These are phyloP conservation scores for Raphanus hybrid DNA, from an alignment of 441 rosid species.

Conservation along the genomic window DNA sequence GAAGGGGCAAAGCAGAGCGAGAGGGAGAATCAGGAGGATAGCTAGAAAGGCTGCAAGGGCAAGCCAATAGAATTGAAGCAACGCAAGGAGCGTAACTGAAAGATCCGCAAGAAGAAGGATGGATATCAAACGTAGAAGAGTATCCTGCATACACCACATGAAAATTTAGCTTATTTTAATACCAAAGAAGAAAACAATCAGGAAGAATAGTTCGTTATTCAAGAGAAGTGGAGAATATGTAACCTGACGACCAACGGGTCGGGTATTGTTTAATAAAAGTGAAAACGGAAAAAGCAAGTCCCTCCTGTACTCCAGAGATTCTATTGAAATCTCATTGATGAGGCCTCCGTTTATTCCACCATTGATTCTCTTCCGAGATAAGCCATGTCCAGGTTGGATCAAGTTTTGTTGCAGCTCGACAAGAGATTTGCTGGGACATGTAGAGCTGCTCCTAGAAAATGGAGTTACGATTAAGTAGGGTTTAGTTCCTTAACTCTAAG, in stretches of 20 bases:
- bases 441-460: conserved; percentile 58
- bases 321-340: conserved; percentile 72
- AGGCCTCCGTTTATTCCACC: conserved; percentile 96
- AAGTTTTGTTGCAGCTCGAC: conserved; percentile 67
- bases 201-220: neutral
- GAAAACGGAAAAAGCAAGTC: conserved; percentile 83
- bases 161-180: conserved; percentile 20
- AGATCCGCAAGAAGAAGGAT: conserved; percentile 90
- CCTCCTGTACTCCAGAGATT: conserved; percentile 74
- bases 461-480: conserved; percentile 12
- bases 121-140: conserved; percentile 78
- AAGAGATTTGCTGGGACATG: conserved; percentile 50
- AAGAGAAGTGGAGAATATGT: neutral
- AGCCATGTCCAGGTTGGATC: conserved; percentile 64
- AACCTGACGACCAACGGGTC: too few species aligned
- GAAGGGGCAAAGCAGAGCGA: conserved; percentile 87
- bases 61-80: conserved; percentile 95
- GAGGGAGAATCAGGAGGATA: conserved; percentile 90
- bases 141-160: conserved; percentile 68
- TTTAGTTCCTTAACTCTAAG: neutral
- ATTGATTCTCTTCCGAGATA: conserved; percentile 83
- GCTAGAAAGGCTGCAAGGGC: conserved; percentile 88
- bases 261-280: conserved; percentile 72
- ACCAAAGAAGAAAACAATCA: conserved; percentile 22
- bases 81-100: conserved; percentile 77